A percentile compares a stretch with the other conserved stretches of the same genome.
Conservation (phyloP, 306 rosid genomes). For the Pterocarpus santalinus region DNA sequence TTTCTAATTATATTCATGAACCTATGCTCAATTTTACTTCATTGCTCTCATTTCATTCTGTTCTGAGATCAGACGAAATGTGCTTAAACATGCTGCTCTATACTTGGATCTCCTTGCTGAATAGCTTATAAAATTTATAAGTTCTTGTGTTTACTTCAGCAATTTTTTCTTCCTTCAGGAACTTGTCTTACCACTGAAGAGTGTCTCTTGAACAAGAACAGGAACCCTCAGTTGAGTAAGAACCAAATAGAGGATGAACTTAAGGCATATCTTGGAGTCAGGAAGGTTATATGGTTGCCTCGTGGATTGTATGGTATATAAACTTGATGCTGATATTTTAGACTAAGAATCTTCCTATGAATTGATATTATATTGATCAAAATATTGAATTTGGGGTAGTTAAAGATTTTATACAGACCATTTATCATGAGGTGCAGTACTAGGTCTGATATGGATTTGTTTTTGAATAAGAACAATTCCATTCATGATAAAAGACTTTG, state of each 20-base stretch:
- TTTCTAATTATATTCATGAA: conserved; percentile 32
- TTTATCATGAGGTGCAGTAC: conserved; percentile 26
- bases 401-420: conserved; percentile 17
- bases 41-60: conserved; percentile 5
- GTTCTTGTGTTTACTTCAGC: conserved; percentile 23
- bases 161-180: conserved; percentile 60
- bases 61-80: conserved; percentile 14
- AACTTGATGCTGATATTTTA: conserved; percentile 37
- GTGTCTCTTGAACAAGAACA: conserved; percentile 89
- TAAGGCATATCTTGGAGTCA: conserved; percentile 84
- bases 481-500: background rate
- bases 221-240: conserved; percentile 83
- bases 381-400: conserved; percentile 25
- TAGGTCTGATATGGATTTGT: conserved; percentile 1
- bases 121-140: conserved; percentile 14
- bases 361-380: conserved; percentile 19
- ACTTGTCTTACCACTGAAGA: conserved; percentile 98
- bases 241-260: conserved; percentile 82
- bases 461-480: background rate
- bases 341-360: conserved; percentile 20
- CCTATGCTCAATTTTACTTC: conserved; percentile 9
- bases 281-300: conserved; percentile 90
- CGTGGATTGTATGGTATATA: conserved; percentile 82
- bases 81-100: conserved; percentile 15
- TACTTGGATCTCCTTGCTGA: conserved; percentile 3